These are phyloP conservation scores for Erigeron canadensis DNA, from an alignment of 129 eudicot genomes.

Conservation along the genomic window DNA sequence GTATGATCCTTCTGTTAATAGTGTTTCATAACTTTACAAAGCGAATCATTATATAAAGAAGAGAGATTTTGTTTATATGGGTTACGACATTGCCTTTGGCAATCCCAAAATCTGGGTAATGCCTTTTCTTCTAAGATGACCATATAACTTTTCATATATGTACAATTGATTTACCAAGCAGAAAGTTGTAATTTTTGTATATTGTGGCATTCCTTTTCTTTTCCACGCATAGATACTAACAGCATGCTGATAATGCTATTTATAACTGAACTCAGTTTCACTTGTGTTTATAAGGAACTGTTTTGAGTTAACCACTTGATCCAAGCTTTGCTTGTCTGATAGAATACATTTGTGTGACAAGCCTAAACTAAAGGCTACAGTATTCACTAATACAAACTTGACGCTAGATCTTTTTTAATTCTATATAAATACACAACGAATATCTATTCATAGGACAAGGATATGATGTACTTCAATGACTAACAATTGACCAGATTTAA, in stretches of 20 bases:
- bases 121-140: slow-evolving; percentile 25
- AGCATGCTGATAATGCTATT: neutral
- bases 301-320: too few relatives aligned
- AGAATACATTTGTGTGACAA: too few relatives aligned
- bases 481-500: too few relatives aligned
- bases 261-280: slow-evolving; percentile 1
- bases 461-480: too few relatives aligned
- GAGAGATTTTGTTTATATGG: slow-evolving; percentile 18
- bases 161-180: slow-evolving; percentile 28
- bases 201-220: slow-evolving; percentile 18
- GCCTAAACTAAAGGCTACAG: too few relatives aligned
- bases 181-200: slow-evolving; percentile 31
- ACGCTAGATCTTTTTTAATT: too few relatives aligned
- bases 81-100: slow-evolving; percentile 26
- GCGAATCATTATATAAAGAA: slow-evolving; percentile 25
- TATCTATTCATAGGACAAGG: too few relatives aligned
- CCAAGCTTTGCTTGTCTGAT: too few relatives aligned
- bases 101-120: slow-evolving; percentile 30
- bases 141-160: slow-evolving; percentile 25
- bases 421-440: too few relatives aligned
- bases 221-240: neutral
- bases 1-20: slow-evolving; percentile 17
- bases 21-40: slow-evolving; percentile 32
- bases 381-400: too few relatives aligned
- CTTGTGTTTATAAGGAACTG: neutral